Evolutionary conservation across 176 grass and related monocot genomes (phyloP).

Genomic region (Lolium perenne): DNA sequence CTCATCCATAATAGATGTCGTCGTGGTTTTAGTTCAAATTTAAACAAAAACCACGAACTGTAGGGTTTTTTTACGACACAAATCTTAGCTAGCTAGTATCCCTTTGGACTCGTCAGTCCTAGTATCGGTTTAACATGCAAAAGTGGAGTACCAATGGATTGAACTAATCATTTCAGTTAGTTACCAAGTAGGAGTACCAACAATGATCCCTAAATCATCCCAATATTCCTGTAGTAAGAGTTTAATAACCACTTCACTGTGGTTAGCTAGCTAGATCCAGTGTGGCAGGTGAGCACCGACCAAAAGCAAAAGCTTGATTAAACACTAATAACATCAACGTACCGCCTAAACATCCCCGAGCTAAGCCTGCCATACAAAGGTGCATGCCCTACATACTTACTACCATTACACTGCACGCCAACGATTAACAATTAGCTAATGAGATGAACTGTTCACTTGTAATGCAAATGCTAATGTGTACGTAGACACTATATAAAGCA

Average conservation of each 20-base stretch:
- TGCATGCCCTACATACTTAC: constrained; percentile 19
- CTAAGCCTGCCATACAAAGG: background rate
- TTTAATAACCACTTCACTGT: background rate
- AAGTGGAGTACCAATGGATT: background rate
- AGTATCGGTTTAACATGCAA: background rate
- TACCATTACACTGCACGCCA: constrained; percentile 17
- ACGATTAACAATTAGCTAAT: background rate
- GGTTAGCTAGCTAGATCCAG: background rate
- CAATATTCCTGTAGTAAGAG: background rate
- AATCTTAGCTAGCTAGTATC: background rate
- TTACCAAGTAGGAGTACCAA: background rate
- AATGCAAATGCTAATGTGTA: background rate
- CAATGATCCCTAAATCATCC: background rate
- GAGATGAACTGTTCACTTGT: background rate
- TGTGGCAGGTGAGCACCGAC: constrained; percentile 3
- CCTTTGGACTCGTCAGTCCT: background rate
- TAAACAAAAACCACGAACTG: too few relatives aligned
- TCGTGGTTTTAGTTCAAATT: too few relatives aligned
- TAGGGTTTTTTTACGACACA: too few relatives aligned
- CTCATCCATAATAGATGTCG: too few relatives aligned
- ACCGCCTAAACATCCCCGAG: background rate
- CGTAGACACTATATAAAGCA: constrained; percentile 35
- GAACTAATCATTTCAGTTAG: background rate
- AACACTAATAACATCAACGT: constrained; percentile 19
- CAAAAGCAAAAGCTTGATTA: background rate